Percentiles rank a stretch among this genome's conserved stretches.
phyloP scores from a whole-genome alignment of 495 filamentous ascomycete genomes.

The Podospora pseudopauciseta region DNA sequence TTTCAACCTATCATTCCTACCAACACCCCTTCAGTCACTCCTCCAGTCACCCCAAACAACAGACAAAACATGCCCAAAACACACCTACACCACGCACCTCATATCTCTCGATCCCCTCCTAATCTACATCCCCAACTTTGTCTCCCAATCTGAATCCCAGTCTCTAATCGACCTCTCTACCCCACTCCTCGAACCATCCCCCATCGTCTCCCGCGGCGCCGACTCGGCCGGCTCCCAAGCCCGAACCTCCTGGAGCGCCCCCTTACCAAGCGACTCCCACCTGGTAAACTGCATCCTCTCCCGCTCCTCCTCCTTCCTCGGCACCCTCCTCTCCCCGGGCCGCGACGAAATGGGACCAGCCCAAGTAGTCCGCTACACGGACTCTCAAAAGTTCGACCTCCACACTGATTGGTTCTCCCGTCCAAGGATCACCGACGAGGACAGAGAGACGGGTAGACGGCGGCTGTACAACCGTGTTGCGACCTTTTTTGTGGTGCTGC shows the following conservation, averaged over 20 bases:
- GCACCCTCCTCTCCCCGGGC: constrained; percentile 32
- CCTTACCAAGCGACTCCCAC: constrained; percentile 30
- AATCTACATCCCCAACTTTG: constrained; percentile 39
- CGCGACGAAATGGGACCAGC: constrained; percentile 40
- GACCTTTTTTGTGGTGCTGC: constrained; percentile 41
- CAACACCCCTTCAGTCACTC: not conserved
- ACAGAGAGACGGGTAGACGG: constrained; percentile 24
- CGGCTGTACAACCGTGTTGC: constrained; percentile 40
- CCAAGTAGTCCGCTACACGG: constrained; percentile 44
- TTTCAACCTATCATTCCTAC: not conserved
- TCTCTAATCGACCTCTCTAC: constrained; percentile 31
- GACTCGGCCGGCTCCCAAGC: constrained; percentile 25
- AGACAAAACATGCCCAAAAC: constrained; percentile 21
- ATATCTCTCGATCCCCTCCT: constrained; percentile 41
- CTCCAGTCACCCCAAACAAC: not conserved
- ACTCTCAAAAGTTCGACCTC: constrained; percentile 40
- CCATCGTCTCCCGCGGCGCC: constrained; percentile 30
- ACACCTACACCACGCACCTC: constrained; percentile 37
- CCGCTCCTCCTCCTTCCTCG: constrained; percentile 39
- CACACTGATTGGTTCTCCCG: constrained; percentile 43
- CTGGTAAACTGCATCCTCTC: constrained; percentile 36
- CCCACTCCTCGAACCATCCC: constrained; percentile 32
- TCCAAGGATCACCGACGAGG: constrained; percentile 30
- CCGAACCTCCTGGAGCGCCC: constrained; percentile 40
- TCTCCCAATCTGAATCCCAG: constrained; percentile 28